Conservation (phyloP, 129 eudicot genomes). For the Artemisia argyi region DNA sequence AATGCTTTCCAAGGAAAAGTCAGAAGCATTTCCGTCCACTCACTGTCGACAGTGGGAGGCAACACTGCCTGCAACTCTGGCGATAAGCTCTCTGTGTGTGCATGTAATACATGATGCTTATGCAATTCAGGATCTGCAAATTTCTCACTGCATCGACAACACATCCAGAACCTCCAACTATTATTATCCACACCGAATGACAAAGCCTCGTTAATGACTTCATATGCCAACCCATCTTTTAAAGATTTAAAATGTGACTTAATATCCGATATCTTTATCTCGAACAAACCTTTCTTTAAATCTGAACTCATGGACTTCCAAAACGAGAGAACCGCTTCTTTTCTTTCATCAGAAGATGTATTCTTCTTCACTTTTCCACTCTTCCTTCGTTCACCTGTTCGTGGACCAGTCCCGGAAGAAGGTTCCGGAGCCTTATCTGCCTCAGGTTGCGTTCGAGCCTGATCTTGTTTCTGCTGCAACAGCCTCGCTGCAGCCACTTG, state of each 20-base stretch:
- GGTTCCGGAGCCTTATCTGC: conserved; percentile 52
- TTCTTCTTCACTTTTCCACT: conserved; percentile 54
- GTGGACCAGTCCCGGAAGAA: conserved; percentile 46
- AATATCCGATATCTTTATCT: conserved; percentile 53
- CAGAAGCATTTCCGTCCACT: conserved; percentile 93
- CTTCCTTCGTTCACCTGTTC: conserved; percentile 64
- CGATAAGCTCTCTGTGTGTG: conserved; percentile 64
- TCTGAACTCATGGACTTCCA: conserved; percentile 72
- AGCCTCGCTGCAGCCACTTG: conserved; percentile 89
- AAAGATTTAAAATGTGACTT: conserved; percentile 59
- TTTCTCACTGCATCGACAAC: conserved; percentile 81
- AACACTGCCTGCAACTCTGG: conserved; percentile 66
- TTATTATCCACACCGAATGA: conserved; percentile 53
- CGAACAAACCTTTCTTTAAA: conserved; percentile 61
- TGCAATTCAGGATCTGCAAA: conserved; percentile 53
- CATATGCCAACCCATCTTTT: conserved; percentile 55
- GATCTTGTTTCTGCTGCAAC: conserved; percentile 72
- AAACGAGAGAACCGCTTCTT: conserved; percentile 59
- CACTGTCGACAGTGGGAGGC: conserved; percentile 64
- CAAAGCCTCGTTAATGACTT: conserved; percentile 73
- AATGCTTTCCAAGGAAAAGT: conserved; percentile 80
- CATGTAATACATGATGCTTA: conserved; percentile 67
- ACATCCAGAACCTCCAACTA: conserved; percentile 79
- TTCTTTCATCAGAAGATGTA: conserved; percentile 65
- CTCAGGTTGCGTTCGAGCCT: conserved; percentile 35